Conservation (phyloP, 2,329 filamentous ascomycete species). For the Pseudogymnoascus sp. region DNA sequence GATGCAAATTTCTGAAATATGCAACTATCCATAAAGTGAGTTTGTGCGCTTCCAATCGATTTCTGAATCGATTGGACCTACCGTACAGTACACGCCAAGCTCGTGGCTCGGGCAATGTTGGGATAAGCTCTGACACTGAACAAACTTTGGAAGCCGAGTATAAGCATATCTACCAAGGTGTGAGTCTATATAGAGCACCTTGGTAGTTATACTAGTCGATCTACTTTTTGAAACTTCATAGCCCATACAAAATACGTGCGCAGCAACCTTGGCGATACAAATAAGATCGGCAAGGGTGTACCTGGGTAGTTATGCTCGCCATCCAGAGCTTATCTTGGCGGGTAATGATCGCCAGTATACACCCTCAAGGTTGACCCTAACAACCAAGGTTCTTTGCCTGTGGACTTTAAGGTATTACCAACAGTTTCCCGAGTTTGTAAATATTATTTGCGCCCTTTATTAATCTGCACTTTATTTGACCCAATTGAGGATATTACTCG, state of each 20-base stretch:
- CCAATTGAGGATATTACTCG: background rate
- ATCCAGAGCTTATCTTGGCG: background rate
- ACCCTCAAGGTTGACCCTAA: background rate
- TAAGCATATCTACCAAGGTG: slow-evolving; percentile 5
- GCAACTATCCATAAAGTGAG: background rate
- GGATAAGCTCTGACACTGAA: background rate
- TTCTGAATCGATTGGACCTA: background rate
- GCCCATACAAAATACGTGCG: background rate
- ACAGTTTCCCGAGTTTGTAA: background rate
- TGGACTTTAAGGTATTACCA: background rate
- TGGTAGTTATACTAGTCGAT: background rate
- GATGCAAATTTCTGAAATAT: background rate
- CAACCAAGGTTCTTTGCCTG: background rate
- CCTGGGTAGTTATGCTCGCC: background rate
- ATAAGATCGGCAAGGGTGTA: background rate
- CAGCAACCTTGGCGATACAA: background rate
- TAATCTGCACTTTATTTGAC: background rate
- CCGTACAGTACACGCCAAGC: background rate
- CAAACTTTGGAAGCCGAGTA: background rate
- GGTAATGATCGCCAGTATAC: background rate
- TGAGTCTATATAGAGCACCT: background rate
- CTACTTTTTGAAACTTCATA: background rate
- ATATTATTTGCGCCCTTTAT: background rate
- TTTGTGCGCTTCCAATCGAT: background rate
- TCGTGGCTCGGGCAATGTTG: background rate